Conservation (phyloP, 805 yeast species). For the Phaffomyces antillensis region DNA sequence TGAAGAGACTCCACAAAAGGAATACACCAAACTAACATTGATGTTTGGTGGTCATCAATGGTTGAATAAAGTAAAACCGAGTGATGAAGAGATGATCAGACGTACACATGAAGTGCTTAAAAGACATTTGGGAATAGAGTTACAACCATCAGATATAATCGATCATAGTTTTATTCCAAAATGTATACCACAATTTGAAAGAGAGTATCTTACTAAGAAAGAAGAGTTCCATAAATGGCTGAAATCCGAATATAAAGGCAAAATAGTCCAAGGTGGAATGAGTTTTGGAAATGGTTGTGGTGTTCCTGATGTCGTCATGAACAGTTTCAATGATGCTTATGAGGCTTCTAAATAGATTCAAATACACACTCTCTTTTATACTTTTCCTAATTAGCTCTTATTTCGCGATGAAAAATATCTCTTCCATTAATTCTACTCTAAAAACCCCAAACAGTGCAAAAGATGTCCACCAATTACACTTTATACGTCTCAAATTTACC, state of each 20-base stretch:
- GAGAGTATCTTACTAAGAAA: conserved; percentile 52
- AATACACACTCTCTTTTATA: background rate
- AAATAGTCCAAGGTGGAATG: conserved; percentile 69
- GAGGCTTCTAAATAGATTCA: conserved; percentile 3
- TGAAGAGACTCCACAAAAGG: conserved; percentile 11
- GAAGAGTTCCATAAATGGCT: conserved; percentile 28
- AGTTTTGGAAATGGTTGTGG: conserved; percentile 76
- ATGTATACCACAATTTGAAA: conserved; percentile 75
- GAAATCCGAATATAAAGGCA: conserved; percentile 29
- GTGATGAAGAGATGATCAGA: conserved; percentile 17
- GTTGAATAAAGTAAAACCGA: background rate
- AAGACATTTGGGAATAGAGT: conserved; percentile 30
- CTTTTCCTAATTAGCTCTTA: too few species aligned
- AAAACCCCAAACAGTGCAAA: background rate
- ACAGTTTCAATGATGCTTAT: conserved; percentile 51
- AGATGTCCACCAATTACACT: conserved; percentile 2
- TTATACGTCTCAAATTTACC: conserved; percentile 7
- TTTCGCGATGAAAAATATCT: too few species aligned
- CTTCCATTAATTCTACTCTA: too few species aligned
- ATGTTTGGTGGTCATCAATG: conserved; percentile 80
- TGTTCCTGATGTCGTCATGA: conserved; percentile 77
- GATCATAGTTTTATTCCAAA: conserved; percentile 36
- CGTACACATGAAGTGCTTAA: conserved; percentile 32
- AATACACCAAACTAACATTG: conserved; percentile 68
- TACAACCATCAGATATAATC: conserved; percentile 21